Evolutionary conservation across 1,139 yeast species (phyloP), one percentile per base, ranked within the genome.

Genomic region (Scheffersomyces cryptocercus): DNA sequence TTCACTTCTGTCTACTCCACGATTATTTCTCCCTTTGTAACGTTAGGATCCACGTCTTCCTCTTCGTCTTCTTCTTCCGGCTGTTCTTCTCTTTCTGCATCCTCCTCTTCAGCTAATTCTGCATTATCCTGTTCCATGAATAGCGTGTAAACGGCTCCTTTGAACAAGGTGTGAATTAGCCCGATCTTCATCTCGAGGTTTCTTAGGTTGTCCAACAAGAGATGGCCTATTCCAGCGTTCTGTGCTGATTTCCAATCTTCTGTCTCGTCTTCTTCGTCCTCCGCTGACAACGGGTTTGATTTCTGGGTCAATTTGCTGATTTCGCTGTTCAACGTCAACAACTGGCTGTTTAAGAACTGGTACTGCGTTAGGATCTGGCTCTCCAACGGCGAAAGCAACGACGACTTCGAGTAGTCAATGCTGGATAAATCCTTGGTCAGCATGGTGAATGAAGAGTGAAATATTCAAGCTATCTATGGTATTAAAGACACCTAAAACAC

Each of bases 111-210:
- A 8, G 30, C 39, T 5, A 26, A 31, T n/a, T 41, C 46, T 7
- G 16, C 34, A 29, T 31, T 36, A 30, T 63, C 75, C 46, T 71
- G 72, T 51, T 74, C 81, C 50, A 70, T 59, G 50, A 73, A 79
- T 50, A 77, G 60, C 5, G 84, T 78, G 57, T 84, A 84, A 2
- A 84, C 88, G 12, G 89, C 85, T 6, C 86, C 84, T 52, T 83
- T 82, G 66, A 84, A 81, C 36, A 82, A 62, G 0, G 88, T 84
- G 42, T 85, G 81, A 3, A 84, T 81, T 45, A 84, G 64, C 1
- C 84, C 83, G n/a, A 84, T 68, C 50, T 82, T 81, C 49, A 78
- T 73, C 58, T 85, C 90, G 41, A 85, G 67, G 36, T 72, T 77
- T 35, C 88, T 65, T 53, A 84, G 58, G 48, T 77, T 78, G 35